Evolutionary conservation across 225 moss, liverwort and hornwort genomes (phyloP), one percentile per base, ranked within the genome.

Genomic region (Takakia lepidozioides): DNA sequence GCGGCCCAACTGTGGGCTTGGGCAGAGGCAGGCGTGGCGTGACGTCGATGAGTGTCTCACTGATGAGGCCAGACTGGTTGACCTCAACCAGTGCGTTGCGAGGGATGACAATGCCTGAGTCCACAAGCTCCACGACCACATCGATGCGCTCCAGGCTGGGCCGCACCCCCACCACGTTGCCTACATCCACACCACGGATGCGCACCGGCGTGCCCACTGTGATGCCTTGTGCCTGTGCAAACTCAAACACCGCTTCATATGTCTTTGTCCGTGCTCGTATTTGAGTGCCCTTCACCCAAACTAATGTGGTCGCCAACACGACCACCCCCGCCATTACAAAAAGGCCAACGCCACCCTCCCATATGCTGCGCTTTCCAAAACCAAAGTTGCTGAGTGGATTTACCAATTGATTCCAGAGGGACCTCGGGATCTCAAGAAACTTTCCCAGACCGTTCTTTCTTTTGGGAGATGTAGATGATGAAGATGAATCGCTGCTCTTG

Each of bases 141-240:
- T 98, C 98, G 25, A 98, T 98, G n/a, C 78, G 65, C 71, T 91
- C 91, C 51, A 98, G 49, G 25, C 91, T 91, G 3, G 98, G 98
- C 21, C 69, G 82, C 56, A 91, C 87, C 39, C 72, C 79, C 16
- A 91, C 81, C 39, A 98, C 98, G 56, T 25, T 87, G 53, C 98
- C 98, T 22, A 87, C 98, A 17, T 82, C 91, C 58, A 98, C 95
- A 14, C 95, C 95, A n/a, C 95, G 87, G 58, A 98, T 91, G 35
- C 95, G 80, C 48, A 98, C 91, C 2, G 95, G 81, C 6, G 95
- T 98, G 57, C 95, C 95, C 36, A 98, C 85, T 0, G 87, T 87
- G 15, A 98, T 91, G 24, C 95, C 95, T 64, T 98, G 95, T 28
- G 95, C 95, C 43, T 77, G 75, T 39, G 85, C 67, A 28, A 98